Conservation (phyloP, 2,329 filamentous ascomycete species). For the Trematosphaeria pertusa region DNA sequence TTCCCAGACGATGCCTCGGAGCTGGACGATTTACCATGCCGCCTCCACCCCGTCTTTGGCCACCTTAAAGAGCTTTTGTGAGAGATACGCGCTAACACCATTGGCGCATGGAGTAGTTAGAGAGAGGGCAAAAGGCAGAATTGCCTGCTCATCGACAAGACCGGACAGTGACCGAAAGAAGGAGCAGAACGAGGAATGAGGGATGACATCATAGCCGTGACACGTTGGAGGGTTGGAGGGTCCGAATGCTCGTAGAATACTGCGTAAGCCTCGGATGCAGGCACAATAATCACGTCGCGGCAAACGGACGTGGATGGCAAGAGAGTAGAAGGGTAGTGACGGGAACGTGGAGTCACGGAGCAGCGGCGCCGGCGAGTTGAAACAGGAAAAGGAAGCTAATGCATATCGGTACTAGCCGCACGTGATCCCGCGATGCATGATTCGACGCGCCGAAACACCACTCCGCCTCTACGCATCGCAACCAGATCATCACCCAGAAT, state of each 20-base stretch:
- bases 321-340: not conserved
- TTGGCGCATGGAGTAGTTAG: not conserved
- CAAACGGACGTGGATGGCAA: not conserved
- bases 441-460: constrained; percentile 3
- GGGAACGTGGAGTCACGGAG: not conserved
- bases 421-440: constrained; percentile 1
- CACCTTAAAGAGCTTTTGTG: not conserved
- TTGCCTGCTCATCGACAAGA: too few species aligned
- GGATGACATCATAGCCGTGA: not conserved
- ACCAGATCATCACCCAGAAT: constrained; percentile 29
- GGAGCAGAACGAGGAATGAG: too few species aligned
- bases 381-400: not conserved
- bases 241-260: not conserved
- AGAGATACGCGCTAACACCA: constrained; percentile 2
- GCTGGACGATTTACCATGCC: constrained; percentile 13
- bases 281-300: not conserved
- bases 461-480: not conserved
- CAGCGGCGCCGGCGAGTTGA: too few species aligned
- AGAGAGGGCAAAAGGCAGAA: constrained; percentile 3
- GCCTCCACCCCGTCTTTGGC: constrained; percentile 5
- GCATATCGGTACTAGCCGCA: not conserved
- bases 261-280: not conserved
- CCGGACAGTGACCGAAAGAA: too few species aligned
- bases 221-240: not conserved
- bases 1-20: constrained; percentile 8